Evolutionary conservation across 23 red algal species (phyloP), one percentile per base, ranked within the genome.

Genomic region (Pyropia yezoensis): DNA sequence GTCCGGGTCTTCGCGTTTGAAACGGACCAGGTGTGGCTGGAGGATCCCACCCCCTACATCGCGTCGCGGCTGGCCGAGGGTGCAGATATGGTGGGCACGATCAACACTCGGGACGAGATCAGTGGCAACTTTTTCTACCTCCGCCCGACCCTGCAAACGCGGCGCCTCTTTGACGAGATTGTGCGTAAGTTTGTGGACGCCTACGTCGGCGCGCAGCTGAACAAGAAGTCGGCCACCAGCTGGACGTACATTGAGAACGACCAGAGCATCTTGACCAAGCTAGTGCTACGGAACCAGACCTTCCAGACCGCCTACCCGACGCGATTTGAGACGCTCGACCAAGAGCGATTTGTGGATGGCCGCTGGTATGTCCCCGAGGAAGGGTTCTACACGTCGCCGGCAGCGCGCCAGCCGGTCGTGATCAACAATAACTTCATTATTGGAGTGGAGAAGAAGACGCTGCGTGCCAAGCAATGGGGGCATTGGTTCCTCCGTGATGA

Each of bases 351-450:
- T 65, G 61, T 64, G 64, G 82, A 87, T 59, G 82, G 82, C 58
- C 59, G 72, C 60, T 87, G 82, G 82, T 87, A 87, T 63, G 61
- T 47, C 17, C 62, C 61, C 19, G 71, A 83, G 27, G 67, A 74
- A 9, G 79, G 79, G 19, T 76, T 75, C 15, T 86, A 86, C 81
- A 70, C 70, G 52, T 74, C 39, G 24, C 49, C 66, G 39, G 16
- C 63, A 23, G 70, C 81, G 65, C 27, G 71, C 13, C 22, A 57
- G 29, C 81, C 81, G 27, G 71, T 86, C 56, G 81, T 86, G 27
- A 69, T 86, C 50, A 86, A 86, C 62, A 86, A 86, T 27, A 86
- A 86, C 63, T 86, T 86, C 68, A 54, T 86, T 34, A 77, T 86
- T 61, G 81, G 81, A 12, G 63, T 77, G 61, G 18, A 67, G 18